Percentiles rank a stretch among this genome's conserved stretches.
phyloP scores from a whole-genome alignment of 345 rosid species.

The Citrus inodora region DNA sequence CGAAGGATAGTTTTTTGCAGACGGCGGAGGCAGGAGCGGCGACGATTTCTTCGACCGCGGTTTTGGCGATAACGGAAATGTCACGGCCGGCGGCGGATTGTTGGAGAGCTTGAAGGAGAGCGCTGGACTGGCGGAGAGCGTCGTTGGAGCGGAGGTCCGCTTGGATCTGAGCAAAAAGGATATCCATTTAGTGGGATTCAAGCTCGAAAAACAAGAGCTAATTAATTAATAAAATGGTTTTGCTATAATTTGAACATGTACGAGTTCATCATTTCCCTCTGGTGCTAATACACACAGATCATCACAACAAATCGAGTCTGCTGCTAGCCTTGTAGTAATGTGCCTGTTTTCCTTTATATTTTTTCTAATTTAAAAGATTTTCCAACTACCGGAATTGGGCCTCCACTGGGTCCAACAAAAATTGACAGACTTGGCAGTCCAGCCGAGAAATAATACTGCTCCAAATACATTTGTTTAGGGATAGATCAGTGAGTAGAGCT shows the following conservation, averaged over 20 bases:
- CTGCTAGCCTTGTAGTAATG: no score
- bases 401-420: neutral
- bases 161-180: conserved; percentile 95
- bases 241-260: neutral
- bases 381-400: neutral
- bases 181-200: conserved; percentile 54
- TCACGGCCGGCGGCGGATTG: conserved; percentile 96
- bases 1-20: conserved; percentile 95
- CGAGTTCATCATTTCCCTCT: neutral
- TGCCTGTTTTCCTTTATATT: no score
- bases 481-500: no score
- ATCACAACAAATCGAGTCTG: neutral
- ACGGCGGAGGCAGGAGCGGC: conserved; percentile 93
- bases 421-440: no score
- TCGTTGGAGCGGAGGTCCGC: conserved; percentile 98
- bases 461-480: no score
- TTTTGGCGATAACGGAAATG: conserved; percentile 83
- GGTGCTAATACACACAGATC: neutral
- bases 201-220: neutral
- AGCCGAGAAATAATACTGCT: no score
- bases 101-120: conserved; percentile 93
- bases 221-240: neutral
- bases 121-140: conserved; percentile 89
- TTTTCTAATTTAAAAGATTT: neutral
- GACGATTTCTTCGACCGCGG: conserved; percentile 94